Evolutionary conservation across 208 protist genomes (phyloP).

Genomic region (Polymyxa betae): DNA sequence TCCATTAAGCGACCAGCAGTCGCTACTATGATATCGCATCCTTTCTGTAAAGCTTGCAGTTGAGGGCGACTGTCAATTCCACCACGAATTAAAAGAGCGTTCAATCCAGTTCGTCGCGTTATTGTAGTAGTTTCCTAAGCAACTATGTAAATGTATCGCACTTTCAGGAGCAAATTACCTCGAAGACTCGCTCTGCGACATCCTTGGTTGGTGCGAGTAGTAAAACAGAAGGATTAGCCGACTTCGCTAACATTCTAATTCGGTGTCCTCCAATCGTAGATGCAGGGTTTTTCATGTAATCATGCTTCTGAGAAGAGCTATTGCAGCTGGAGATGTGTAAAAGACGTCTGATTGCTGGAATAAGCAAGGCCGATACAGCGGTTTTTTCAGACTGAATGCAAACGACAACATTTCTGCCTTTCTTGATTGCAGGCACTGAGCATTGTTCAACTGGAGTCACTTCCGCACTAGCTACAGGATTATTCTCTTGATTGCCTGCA

Average conservation of each 20-base stretch:
- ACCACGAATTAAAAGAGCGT: constrained; percentile 32
- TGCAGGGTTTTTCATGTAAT: not conserved
- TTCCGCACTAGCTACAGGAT: too few relatives aligned
- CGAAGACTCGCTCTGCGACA: constrained; percentile 16
- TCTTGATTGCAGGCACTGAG: not conserved
- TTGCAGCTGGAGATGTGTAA: not conserved
- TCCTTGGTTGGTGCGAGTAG: constrained; percentile 28
- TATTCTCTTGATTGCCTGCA: not conserved
- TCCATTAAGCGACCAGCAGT: constrained; percentile 37
- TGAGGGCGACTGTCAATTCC: constrained; percentile 25
- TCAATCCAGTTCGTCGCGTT: not conserved
- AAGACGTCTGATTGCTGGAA: not conserved
- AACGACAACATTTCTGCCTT: constrained; percentile 36
- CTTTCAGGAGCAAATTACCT: not conserved
- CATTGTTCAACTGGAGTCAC: not conserved
- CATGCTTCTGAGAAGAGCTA: not conserved
- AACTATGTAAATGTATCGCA: not conserved
- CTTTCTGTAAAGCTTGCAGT: constrained; percentile 38
- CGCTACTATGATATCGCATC: constrained; percentile 16
- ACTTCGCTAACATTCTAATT: constrained; percentile 43
- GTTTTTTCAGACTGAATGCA: not conserved
- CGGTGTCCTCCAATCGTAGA: not conserved
- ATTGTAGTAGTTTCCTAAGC: not conserved
- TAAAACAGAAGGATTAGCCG: not conserved
- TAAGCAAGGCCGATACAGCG: constrained; percentile 25